These are phyloP conservation scores for Ogataea kodamae DNA, from an alignment of 805 yeast genomes.

Conservation along the genomic window DNA sequence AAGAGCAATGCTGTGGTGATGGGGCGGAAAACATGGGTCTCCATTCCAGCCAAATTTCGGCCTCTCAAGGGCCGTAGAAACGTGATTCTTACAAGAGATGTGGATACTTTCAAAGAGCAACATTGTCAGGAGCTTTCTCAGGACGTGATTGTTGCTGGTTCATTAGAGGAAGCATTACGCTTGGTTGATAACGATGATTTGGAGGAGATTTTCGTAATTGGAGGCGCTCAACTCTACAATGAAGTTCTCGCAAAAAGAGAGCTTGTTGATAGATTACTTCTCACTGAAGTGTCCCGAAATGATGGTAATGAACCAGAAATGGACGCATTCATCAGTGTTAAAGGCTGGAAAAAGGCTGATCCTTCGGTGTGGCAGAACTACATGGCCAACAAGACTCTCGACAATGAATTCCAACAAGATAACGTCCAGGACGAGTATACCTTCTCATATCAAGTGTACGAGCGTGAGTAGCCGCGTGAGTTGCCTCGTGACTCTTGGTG, in stretches of 20 bases:
- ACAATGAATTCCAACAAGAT: slow-evolving; percentile 30
- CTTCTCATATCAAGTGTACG: slow-evolving; percentile 26
- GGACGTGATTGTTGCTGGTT: slow-evolving; percentile 32
- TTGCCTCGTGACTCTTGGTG: too few species aligned
- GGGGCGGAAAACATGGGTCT: slow-evolving; percentile 97
- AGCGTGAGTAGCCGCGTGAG: too few species aligned
- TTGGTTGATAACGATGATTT: slow-evolving; percentile 33
- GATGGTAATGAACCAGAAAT: slow-evolving; percentile 43
- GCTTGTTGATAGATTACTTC: slow-evolving; percentile 50
- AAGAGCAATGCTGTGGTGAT: slow-evolving; percentile 75
- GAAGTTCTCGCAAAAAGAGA: slow-evolving; percentile 34
- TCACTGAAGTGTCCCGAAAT: slow-evolving; percentile 71
- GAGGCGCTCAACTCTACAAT: slow-evolving; percentile 87
- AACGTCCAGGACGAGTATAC: slow-evolving; percentile 39
- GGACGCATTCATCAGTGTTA: slow-evolving; percentile 65
- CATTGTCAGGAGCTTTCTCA: slow-evolving; percentile 27
- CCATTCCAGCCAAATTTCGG: slow-evolving; percentile 79
- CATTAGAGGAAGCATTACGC: slow-evolving; percentile 43
- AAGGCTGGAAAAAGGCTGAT: slow-evolving; percentile 36
- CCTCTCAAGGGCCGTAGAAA: slow-evolving; percentile 78
- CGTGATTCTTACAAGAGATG: slow-evolving; percentile 63
- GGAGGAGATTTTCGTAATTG: slow-evolving; percentile 75
- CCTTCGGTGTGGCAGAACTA: slow-evolving; percentile 35
- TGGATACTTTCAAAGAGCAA: slow-evolving; percentile 21
- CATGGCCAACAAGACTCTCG: slow-evolving; percentile 37